Percentiles rank a stretch among this genome's conserved stretches.
Conservation (phyloP, 805 yeast genomes). For the Lachancea sp. region DNA sequence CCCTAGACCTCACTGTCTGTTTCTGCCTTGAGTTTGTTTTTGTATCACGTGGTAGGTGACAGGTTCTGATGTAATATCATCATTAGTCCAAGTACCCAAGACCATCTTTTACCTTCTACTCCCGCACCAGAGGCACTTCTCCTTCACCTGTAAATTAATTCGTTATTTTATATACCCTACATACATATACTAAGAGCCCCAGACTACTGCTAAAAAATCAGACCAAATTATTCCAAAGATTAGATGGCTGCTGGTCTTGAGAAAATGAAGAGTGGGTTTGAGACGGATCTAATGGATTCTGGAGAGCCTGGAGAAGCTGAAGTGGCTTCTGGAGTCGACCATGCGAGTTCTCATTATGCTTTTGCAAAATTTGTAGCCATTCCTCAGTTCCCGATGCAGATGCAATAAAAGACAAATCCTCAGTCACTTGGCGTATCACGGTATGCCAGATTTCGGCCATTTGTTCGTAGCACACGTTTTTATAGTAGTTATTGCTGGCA, state of each 20-base stretch:
- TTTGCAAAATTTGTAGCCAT: constrained; percentile 20
- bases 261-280: constrained; percentile 1
- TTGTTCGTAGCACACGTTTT: constrained; percentile 33
- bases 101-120: neutral
- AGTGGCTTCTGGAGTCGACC: constrained; percentile 24
- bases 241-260: constrained; percentile 7
- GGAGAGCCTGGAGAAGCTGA: constrained; percentile 17
- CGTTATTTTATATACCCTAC: neutral
- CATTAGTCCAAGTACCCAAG: no score
- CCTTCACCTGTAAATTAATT: neutral
- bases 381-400: constrained; percentile 13
- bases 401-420: constrained; percentile 16
- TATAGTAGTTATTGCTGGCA: constrained; percentile 32
- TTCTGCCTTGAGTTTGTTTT: no score
- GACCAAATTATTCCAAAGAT: constrained; percentile 8
- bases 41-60: no score
- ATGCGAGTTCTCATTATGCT: constrained; percentile 21
- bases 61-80: no score
- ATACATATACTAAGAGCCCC: neutral
- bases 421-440: constrained; percentile 24
- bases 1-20: no score
- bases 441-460: constrained; percentile 30
- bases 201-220: neutral
- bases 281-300: constrained; percentile 2
- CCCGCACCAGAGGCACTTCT: no score